Evolutionary conservation across 768 basidiomycete genomes (phyloP), one percentile per base, ranked within the genome.

Genomic region (Suillus cothurnatus): DNA sequence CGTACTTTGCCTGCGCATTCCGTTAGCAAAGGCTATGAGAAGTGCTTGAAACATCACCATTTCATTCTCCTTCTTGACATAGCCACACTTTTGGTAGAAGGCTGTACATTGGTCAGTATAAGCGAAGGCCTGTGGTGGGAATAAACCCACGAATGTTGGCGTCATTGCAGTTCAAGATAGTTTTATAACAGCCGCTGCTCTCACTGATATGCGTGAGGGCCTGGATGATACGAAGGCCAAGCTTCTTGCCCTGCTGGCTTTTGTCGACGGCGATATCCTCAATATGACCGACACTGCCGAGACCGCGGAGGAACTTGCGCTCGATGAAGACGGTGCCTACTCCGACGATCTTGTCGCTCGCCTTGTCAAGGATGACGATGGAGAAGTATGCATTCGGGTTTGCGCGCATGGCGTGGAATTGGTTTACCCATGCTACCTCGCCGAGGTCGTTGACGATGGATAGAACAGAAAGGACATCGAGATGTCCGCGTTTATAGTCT

Each of bases 31-130:
- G 21, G 39, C 31, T 31, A 34, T 45, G 23, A 19, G 23, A 23
- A 47, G 39, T 47, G 32, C 21, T n/a, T 55, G 21, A n/a, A 53
- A 21, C 76, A 82, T 64, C 64, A 91, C 96, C 96, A 99, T 99
- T 78, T 97, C 93, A 71, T 86, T 88, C 78, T 96, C 96, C 79
- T 95, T 97, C 81, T 89, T 91, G 77, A 86, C 83, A 72, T 81
- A 97, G 26, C 97, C 97, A 74, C 97, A 99, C 78, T 99, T 99
- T 77, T 94, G 83, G 77, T 99, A 99, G 81, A 99, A 99, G 11
- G 93, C 96, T 97, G 73, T 28, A 67, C 53, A 45, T 49, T 19
- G 31, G 21, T 41, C 28, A 66, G 45, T n/a, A 63, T 66, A 49
- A 67, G 56, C 17, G 7, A 57, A 60, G 21, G 32, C 2, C 56